Evolutionary conservation across 371 early-diverging fungal genomes (phyloP).

Genomic region (Rhizopus delemar): DNA sequence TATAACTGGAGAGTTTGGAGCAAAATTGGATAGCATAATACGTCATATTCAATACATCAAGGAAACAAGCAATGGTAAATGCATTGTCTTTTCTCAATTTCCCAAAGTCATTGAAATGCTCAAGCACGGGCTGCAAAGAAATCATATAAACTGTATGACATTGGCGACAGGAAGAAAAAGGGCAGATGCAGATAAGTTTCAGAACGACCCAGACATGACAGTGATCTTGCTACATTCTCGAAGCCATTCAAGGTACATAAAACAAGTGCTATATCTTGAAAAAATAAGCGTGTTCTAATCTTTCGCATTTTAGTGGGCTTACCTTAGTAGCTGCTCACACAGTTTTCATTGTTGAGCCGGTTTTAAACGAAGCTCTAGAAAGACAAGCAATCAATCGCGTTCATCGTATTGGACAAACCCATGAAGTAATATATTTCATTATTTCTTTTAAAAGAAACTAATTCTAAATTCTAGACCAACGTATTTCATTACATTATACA

Average conservation of each 20-base stretch:
- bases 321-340: constrained; percentile 53
- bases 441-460: neutral
- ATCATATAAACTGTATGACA: constrained; percentile 45
- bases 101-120: constrained; percentile 58
- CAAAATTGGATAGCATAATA: constrained; percentile 67
- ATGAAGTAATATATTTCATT: constrained; percentile 12
- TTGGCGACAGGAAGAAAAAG: constrained; percentile 30
- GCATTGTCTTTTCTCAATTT: constrained; percentile 75
- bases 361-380: constrained; percentile 51
- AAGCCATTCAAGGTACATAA: constrained; percentile 50
- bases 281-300: neutral
- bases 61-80: constrained; percentile 50
- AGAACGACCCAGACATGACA: constrained; percentile 37
- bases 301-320: constrained; percentile 23
- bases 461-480: constrained; percentile 21
- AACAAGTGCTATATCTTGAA: neutral
- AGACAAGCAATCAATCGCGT: constrained; percentile 57
- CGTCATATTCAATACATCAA: constrained; percentile 59
- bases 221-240: constrained; percentile 56
- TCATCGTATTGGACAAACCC: constrained; percentile 38
- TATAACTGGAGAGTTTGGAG: constrained; percentile 29
- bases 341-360: constrained; percentile 57
- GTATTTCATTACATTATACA: constrained; percentile 39
- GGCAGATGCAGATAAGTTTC: constrained; percentile 37
- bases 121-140: constrained; percentile 44